Percentiles rank a stretch among this genome's conserved stretches.
Conservation (phyloP, 345 rosid genomes). For the Pistacia vera region DNA sequence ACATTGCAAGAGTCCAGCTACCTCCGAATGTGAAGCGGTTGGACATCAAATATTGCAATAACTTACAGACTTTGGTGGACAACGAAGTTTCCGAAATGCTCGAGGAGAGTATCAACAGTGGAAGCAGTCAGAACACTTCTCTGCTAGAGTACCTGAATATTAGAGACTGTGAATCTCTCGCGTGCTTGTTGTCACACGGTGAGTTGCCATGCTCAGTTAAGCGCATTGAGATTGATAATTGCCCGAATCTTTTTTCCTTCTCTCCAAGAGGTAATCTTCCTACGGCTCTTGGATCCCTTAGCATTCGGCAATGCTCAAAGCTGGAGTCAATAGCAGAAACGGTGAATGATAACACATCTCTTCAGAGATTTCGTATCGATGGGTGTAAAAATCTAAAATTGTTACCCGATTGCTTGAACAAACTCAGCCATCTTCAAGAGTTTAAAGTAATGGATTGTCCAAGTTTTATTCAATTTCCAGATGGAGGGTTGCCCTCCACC, state of each 20-base stretch:
- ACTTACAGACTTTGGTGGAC: not conserved
- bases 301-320: not conserved
- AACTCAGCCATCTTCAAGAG: not conserved
- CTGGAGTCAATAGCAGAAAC: not conserved
- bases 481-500: slow-evolving; percentile 1
- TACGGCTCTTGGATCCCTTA: not conserved
- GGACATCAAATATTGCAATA: not conserved
- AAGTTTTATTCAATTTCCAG: not conserved
- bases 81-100: not conserved
- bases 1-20: not conserved
- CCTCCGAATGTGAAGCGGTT: not conserved
- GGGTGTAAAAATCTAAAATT: not conserved
- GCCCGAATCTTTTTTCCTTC: not conserved
- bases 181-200: not conserved
- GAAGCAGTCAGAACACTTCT: not conserved
- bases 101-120: not conserved
- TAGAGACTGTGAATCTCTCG: not conserved
- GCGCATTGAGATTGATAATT: not conserved
- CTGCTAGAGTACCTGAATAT: not conserved
- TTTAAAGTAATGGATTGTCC: not conserved
- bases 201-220: not conserved
- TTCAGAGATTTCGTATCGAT: not conserved
- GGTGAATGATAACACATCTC: not conserved
- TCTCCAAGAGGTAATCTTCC: slow-evolving; percentile 4
- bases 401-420: not conserved